A percentile compares a stretch with the other conserved stretches of the same genome.
These are phyloP conservation scores for Naumovozyma baii DNA, from an alignment of 805 yeast species.

Conservation along the genomic window DNA sequence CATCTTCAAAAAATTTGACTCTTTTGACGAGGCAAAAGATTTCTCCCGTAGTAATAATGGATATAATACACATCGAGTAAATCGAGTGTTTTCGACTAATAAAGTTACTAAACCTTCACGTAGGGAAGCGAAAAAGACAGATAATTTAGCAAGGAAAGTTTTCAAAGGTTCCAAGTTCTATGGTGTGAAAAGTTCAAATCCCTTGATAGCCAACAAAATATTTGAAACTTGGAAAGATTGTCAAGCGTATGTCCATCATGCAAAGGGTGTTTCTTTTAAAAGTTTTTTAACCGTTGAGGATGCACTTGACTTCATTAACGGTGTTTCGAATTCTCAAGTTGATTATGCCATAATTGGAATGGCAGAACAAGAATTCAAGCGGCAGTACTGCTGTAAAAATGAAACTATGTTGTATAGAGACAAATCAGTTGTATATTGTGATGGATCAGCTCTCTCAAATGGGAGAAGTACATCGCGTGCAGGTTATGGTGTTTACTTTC, in stretches of 20 bases:
- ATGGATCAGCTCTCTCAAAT: conserved; percentile 65
- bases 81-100: neutral
- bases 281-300: conserved; percentile 31
- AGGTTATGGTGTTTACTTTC: conserved; percentile 75
- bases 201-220: conserved; percentile 20
- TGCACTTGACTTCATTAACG: conserved; percentile 28
- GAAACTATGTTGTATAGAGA: too few species aligned
- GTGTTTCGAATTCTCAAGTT: conserved; percentile 7
- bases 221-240: conserved; percentile 30
- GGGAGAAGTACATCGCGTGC: conserved; percentile 33
- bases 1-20: conserved; percentile 44
- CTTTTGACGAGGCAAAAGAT: conserved; percentile 39
- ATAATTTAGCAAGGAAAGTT: neutral
- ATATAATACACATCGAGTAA: neutral
- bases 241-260: conserved; percentile 21
- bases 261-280: conserved; percentile 35
- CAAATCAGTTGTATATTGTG: conserved; percentile 45
- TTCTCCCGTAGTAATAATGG: conserved; percentile 22
- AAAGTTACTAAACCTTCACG: neutral
- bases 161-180: conserved; percentile 13
- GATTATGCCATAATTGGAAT: conserved; percentile 19
- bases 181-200: conserved; percentile 28
- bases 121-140: neutral
- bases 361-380: conserved; percentile 3
- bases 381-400: too few species aligned